phyloP scores from a whole-genome alignment of 2,329 filamentous ascomycete genomes.

The Penicillium palitans region DNA sequence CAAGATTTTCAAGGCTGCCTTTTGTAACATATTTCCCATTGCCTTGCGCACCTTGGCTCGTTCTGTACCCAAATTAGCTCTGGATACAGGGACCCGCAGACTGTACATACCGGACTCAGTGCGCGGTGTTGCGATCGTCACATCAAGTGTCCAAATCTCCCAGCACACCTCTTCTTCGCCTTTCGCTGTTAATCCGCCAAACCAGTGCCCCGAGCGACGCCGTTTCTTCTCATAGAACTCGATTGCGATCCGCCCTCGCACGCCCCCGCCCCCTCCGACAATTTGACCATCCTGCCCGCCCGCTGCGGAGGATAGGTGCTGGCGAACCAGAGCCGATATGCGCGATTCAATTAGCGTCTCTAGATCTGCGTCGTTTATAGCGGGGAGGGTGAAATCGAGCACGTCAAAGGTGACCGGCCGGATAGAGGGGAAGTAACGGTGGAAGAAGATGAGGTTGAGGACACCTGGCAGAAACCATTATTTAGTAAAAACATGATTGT shows the following conservation, averaged over 20 bases:
- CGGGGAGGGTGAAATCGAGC: conserved; percentile 84
- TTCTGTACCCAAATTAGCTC: conserved; percentile 54
- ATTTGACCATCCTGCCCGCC: conserved; percentile 46
- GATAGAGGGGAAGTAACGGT: conserved; percentile 90
- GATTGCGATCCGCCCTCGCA: conserved; percentile 76
- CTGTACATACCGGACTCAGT: conserved; percentile 74
- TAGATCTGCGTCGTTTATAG: conserved; percentile 85
- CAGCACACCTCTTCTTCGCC: conserved; percentile 93
- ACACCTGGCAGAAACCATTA: conserved; percentile 60
- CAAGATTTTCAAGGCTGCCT: conserved; percentile 86
- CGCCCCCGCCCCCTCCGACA: conserved; percentile 52
- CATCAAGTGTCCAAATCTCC: conserved; percentile 93
- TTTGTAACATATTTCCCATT: conserved; percentile 86
- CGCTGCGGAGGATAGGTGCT: conserved; percentile 64
- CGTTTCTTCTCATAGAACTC: conserved; percentile 95
- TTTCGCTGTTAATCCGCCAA: conserved; percentile 54
- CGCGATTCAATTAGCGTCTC: conserved; percentile 92
- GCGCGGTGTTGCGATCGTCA: conserved; percentile 85
- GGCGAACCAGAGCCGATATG: conserved; percentile 73
- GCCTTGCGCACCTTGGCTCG: conserved; percentile 83
- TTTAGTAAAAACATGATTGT: not conserved
- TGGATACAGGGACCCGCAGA: not conserved
- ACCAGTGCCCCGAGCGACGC: conserved; percentile 73
- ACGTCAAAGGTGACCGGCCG: conserved; percentile 81
- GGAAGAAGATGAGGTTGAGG: conserved; percentile 97